Conservation (phyloP, 2,329 filamentous ascomycete species). For the Boeremia lycopersici region DNA sequence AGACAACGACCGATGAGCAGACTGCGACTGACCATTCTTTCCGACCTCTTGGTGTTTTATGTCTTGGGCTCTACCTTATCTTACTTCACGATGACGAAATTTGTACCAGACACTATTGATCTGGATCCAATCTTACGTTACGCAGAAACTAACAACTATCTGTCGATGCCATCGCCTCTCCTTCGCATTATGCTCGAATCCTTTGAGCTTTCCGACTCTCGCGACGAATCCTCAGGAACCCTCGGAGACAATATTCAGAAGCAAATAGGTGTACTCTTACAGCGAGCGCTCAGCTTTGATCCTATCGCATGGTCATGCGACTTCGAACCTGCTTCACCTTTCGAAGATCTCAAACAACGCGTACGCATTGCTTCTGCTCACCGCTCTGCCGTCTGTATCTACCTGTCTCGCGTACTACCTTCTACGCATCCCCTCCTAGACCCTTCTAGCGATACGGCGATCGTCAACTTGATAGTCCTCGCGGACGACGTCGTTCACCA, state of each 20-base stretch:
- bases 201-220: slow-evolving; percentile 40
- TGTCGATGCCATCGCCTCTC: slow-evolving; percentile 45
- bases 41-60: slow-evolving; percentile 46
- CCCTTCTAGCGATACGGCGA: slow-evolving; percentile 44
- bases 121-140: slow-evolving; percentile 45
- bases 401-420: slow-evolving; percentile 43
- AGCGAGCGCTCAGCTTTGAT: slow-evolving; percentile 39
- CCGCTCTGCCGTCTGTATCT: slow-evolving; percentile 50
- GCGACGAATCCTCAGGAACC: slow-evolving; percentile 15
- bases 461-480: slow-evolving; percentile 46
- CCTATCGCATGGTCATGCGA: slow-evolving; percentile 39
- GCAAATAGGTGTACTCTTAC: slow-evolving; percentile 32
- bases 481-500: slow-evolving; percentile 59
- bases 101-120: slow-evolving; percentile 41
- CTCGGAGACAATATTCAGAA: slow-evolving; percentile 29
- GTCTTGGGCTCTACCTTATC: slow-evolving; percentile 44
- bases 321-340: slow-evolving; percentile 41
- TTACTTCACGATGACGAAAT: slow-evolving; percentile 32
- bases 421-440: slow-evolving; percentile 48
- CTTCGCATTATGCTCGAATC: slow-evolving; percentile 46
- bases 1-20: slow-evolving; percentile 39
- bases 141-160: slow-evolving; percentile 49
- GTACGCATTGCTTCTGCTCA: slow-evolving; percentile 47
- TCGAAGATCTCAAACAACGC: slow-evolving; percentile 43
- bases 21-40: slow-evolving; percentile 41